phyloP scores from a whole-genome alignment of 164 flowering plant genomes.

The Sedum album region DNA sequence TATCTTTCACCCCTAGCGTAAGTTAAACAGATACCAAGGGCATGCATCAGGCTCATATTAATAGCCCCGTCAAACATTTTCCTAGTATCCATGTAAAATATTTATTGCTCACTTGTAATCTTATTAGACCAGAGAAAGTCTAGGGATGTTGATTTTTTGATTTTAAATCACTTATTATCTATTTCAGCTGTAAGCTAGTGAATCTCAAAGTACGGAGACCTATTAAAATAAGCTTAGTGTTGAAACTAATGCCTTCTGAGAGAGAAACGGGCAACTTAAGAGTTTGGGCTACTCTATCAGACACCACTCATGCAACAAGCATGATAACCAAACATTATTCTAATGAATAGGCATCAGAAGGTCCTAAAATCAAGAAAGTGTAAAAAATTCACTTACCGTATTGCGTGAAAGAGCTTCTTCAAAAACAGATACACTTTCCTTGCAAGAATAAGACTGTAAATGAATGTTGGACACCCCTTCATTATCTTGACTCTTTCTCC shows the following conservation, averaged over 20 bases:
- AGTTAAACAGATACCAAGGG: background rate
- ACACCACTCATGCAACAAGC: background rate
- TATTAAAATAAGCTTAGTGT: no score
- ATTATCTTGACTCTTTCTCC: conserved; percentile 48
- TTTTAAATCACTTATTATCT: background rate
- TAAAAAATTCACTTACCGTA: conserved; percentile 33
- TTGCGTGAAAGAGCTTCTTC: conserved; percentile 67
- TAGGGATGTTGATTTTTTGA: background rate
- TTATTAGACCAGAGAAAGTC: background rate
- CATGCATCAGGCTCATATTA: background rate
- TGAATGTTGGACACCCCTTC: conserved; percentile 35
- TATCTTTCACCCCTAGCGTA: background rate
- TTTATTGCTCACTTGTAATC: background rate
- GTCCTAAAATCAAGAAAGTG: background rate
- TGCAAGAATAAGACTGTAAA: conserved; percentile 61
- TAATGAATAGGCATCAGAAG: background rate
- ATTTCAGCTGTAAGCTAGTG: background rate
- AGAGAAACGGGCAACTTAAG: background rate
- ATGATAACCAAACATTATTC: background rate
- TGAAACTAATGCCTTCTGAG: background rate
- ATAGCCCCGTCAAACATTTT: background rate
- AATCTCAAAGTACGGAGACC: no score
- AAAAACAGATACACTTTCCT: conserved; percentile 49
- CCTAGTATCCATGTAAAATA: background rate
- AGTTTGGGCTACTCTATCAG: background rate